A percentile compares a stretch with the other conserved stretches of the same genome.
phyloP scores from a whole-genome alignment of 2,329 filamentous ascomycete species.

The Botrytis tulipae region DNA sequence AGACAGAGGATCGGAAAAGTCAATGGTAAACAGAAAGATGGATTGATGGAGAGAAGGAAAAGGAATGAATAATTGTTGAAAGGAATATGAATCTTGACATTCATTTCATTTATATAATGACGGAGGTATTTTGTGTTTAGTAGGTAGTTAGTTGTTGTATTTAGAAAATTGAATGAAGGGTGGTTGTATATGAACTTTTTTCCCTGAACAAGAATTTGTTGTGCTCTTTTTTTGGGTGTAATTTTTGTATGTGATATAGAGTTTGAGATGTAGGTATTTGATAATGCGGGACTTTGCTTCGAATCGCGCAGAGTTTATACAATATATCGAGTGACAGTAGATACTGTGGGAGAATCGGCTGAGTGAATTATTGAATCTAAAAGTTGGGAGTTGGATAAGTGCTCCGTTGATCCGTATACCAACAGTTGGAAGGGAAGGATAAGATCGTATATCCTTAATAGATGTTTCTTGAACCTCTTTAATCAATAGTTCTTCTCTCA shows the following conservation, averaged over 20 bases:
- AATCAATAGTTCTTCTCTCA: background rate
- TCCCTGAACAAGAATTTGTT: background rate
- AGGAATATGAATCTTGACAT: background rate
- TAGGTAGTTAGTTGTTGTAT: background rate
- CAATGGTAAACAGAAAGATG: background rate
- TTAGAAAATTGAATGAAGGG: background rate
- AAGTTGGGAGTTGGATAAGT: background rate
- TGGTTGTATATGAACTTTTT: background rate
- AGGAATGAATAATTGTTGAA: background rate
- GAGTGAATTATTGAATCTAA: background rate
- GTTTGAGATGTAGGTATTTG: no score
- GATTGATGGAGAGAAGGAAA: background rate
- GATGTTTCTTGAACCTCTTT: background rate
- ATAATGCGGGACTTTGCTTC: background rate
- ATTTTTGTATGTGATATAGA: background rate
- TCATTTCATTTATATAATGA: conserved; percentile 4
- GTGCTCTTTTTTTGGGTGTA: background rate
- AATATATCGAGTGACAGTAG: background rate
- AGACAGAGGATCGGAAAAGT: background rate
- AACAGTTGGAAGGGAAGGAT: background rate
- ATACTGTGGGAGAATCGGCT: background rate
- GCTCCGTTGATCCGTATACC: background rate
- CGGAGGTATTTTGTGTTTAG: background rate
- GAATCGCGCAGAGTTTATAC: background rate
- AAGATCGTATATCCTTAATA: background rate